Evolutionary conservation across 1,284 basidiomycete species (phyloP), one percentile per base, ranked within the genome.

Genomic region (Irpex rosettiformis): DNA sequence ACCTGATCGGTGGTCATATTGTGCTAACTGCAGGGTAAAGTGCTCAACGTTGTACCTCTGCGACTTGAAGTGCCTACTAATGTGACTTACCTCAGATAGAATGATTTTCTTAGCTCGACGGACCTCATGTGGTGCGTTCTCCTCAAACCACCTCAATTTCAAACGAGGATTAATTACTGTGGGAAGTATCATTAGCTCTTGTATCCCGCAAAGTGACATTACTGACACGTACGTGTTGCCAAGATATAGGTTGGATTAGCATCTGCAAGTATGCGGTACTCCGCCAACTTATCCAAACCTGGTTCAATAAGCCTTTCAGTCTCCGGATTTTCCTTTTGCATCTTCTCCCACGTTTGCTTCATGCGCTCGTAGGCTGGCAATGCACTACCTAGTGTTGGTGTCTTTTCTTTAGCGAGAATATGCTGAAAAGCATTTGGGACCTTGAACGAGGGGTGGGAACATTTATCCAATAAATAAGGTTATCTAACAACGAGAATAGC

Each of bases 381-480:
- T 27, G 51, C 45, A 24, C 29, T 43, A 6, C 11, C 13, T 3
- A 58, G 22, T 25, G 51, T 58, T 25, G 52, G 56, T 3, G 49
- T 58, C 27, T 40, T 43, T 33, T 58, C 24, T 4, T 11, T 18
- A 2, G 56, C 52, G 3, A 58, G 21, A 29, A 58, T 13, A 18
- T 58, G 56, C 40, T 58, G 56, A 28, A 52, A 58, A 10, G 48
- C 56, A 53, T 58, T 29, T 16, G 56, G 49, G 10, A 48, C 37
- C 30, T 33, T 33, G 5, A 33, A 33, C 30, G 5, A 5, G 6
- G 30, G 13, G 30, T n/a, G n/a, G n/a, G n/a, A n/a, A n/a, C n/a
- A n/a, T n/a, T 28, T 29, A 24, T 30, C 21, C 6, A 13, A 22
- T n/a, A 13, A 52, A 22, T 45, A n/a, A 11, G 21, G 24, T 13